Percentiles rank a stretch among this genome's conserved stretches.
Evolutionary conservation across 148 eudicot species (phyloP).

Genomic region (Cornus florida): DNA sequence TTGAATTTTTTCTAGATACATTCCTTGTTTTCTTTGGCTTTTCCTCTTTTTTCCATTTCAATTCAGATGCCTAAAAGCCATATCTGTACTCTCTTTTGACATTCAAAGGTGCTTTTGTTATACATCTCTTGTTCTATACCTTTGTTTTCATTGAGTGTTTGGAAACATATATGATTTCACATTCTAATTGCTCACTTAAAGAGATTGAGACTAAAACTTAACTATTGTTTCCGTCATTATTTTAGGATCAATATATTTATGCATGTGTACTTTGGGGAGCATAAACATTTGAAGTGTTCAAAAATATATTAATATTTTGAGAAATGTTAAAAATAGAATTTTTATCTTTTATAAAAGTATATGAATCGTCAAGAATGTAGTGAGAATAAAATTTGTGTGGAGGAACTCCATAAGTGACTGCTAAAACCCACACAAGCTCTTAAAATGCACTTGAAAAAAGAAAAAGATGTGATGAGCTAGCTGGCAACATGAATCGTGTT

Average conservation of each 20-base stretch:
- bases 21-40: not conserved
- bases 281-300: no score
- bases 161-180: not conserved
- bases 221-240: not conserved
- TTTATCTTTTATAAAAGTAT: no score
- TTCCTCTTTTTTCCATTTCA: not conserved
- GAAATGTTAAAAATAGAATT: no score
- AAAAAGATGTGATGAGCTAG: not conserved
- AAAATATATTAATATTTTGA: no score
- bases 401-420: not conserved
- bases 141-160: not conserved
- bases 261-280: no score
- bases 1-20: not conserved
- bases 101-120: no score
- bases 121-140: not conserved
- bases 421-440: not conserved
- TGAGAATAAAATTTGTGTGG: not conserved
- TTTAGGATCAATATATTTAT: not conserved
- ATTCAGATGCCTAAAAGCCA: not conserved
- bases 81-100: not conserved
- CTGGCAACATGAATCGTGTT: not conserved
- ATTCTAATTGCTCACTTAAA: not conserved
- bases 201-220: not conserved
- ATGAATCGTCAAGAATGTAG: no score
- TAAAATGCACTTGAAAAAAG: not conserved